These are phyloP conservation scores for Venturiaceae sp. DNA, from an alignment of 2,329 filamentous ascomycete genomes.

Conservation along the genomic window DNA sequence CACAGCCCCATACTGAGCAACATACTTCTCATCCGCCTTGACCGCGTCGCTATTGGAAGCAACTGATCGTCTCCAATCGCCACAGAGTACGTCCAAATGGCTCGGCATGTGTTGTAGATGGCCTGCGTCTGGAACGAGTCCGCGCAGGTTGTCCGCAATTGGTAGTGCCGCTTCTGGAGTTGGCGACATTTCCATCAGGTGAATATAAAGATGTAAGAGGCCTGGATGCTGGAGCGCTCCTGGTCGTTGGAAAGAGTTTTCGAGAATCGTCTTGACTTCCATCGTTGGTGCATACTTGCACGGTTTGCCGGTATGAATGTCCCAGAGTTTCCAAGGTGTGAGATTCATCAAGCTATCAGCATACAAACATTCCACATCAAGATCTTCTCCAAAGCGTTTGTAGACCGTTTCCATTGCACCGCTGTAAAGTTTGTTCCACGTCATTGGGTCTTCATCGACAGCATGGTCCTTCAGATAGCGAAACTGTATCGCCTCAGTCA, in stretches of 20 bases:
- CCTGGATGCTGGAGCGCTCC: conserved; percentile 53
- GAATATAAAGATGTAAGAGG: conserved; percentile 65
- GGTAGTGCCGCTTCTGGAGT: conserved; percentile 53
- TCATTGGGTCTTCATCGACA: conserved; percentile 37
- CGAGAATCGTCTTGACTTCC: conserved; percentile 49
- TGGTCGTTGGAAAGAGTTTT: conserved; percentile 43
- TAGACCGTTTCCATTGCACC: conserved; percentile 51
- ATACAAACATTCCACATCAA: conserved; percentile 55
- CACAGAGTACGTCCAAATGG: conserved; percentile 64
- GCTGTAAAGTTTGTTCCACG: conserved; percentile 52
- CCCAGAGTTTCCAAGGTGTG: conserved; percentile 57
- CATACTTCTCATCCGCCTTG: conserved; percentile 56
- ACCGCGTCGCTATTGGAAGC: conserved; percentile 58
- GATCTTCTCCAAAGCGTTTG: conserved; percentile 40
- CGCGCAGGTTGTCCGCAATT: conserved; percentile 52
- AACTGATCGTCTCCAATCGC: conserved; percentile 60
- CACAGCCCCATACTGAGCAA: conserved; percentile 46
- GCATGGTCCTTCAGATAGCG: conserved; percentile 50
- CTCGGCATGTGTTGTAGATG: conserved; percentile 70
- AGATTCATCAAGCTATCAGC: conserved; percentile 58
- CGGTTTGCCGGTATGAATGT: conserved; percentile 48
- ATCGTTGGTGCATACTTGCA: conserved; percentile 44
- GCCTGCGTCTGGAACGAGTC: conserved; percentile 57
- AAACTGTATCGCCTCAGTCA: conserved; percentile 52
- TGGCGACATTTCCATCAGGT: conserved; percentile 68